Percentiles rank a stretch among this genome's conserved stretches.
These are phyloP conservation scores for Lachnellula hyalina DNA, from an alignment of 2,329 filamentous ascomycete genomes.

Conservation along the genomic window DNA sequence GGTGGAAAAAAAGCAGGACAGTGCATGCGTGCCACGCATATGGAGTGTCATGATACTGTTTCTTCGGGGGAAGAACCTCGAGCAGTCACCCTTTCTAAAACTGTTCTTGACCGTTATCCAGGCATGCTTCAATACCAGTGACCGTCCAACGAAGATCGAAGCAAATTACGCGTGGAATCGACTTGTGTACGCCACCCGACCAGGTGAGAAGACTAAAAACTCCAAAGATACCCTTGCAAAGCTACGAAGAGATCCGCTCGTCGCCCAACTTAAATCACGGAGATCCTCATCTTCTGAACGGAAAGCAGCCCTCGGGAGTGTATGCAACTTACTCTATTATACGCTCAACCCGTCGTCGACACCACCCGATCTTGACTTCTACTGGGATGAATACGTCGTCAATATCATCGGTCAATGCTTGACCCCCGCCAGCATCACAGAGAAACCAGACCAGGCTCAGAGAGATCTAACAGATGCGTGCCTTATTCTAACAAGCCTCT, in stretches of 20 bases:
- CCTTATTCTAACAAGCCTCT: conserved; percentile 66
- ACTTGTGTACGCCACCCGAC: conserved; percentile 68
- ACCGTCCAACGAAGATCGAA: conserved; percentile 64
- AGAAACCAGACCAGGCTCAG: conserved; percentile 33
- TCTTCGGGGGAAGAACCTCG: conserved; percentile 56
- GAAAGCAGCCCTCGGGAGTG: conserved; percentile 57
- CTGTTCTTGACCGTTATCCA: conserved; percentile 77
- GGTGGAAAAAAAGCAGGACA: conserved; percentile 58
- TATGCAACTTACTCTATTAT: conserved; percentile 81
- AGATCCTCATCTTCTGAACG: conserved; percentile 44
- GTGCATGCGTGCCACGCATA: conserved; percentile 71
- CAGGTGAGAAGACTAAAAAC: conserved; percentile 48
- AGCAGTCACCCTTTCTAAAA: conserved; percentile 66
- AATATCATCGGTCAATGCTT: conserved; percentile 58
- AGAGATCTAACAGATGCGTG: conserved; percentile 56
- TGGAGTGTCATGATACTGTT: conserved; percentile 82
- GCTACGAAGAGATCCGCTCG: conserved; percentile 45
- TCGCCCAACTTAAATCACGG: conserved; percentile 61
- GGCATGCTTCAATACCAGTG: conserved; percentile 75
- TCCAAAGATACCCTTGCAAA: conserved; percentile 22
- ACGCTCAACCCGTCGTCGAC: conserved; percentile 66
- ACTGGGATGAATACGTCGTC: conserved; percentile 73
- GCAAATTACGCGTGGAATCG: conserved; percentile 84
- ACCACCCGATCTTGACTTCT: conserved; percentile 60
- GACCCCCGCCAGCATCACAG: conserved; percentile 30